Conservation (phyloP, 306 rosid genomes). For the Pyrus pyrifolia region DNA sequence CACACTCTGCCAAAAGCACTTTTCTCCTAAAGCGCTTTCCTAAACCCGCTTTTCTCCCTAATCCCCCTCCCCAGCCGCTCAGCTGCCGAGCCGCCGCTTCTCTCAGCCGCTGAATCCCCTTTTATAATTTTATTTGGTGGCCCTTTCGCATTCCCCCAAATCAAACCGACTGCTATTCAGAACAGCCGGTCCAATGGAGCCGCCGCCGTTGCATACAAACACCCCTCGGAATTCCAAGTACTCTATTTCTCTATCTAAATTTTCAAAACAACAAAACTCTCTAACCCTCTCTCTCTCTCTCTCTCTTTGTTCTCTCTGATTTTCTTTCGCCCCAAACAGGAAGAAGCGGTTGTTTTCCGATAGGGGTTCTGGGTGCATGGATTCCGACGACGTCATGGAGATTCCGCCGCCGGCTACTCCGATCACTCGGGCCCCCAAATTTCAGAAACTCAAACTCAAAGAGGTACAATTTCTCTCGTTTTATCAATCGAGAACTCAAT, state of each 20-base stretch:
- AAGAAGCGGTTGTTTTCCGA: conserved; percentile 13
- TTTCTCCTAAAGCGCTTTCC: neutral
- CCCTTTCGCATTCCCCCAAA: neutral
- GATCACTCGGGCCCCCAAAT: conserved; percentile 17
- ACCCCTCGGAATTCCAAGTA: conserved; percentile 30
- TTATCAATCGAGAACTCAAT: neutral
- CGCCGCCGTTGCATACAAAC: conserved; percentile 24
- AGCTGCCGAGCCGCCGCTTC: neutral
- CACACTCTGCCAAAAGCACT: neutral
- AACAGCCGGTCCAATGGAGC: conserved; percentile 25
- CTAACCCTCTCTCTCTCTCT: conserved; percentile 1
- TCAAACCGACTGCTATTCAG: no score
- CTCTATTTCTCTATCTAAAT: neutral
- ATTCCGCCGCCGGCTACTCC: conserved; percentile 24
- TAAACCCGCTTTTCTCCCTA: neutral
- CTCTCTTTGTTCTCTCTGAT: conserved; percentile 16
- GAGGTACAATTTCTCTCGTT: neutral
- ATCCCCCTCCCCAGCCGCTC: neutral
- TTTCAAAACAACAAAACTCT: neutral
- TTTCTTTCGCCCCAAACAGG: conserved; percentile 33
- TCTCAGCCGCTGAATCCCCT: neutral
- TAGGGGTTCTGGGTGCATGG: conserved; percentile 30
- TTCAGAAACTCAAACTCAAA: conserved; percentile 19
- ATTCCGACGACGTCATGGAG: conserved; percentile 51
- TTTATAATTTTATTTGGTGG: neutral